Evolutionary conservation across 2,329 filamentous ascomycete genomes (phyloP).

Genomic region (Trichoderma hamatum): DNA sequence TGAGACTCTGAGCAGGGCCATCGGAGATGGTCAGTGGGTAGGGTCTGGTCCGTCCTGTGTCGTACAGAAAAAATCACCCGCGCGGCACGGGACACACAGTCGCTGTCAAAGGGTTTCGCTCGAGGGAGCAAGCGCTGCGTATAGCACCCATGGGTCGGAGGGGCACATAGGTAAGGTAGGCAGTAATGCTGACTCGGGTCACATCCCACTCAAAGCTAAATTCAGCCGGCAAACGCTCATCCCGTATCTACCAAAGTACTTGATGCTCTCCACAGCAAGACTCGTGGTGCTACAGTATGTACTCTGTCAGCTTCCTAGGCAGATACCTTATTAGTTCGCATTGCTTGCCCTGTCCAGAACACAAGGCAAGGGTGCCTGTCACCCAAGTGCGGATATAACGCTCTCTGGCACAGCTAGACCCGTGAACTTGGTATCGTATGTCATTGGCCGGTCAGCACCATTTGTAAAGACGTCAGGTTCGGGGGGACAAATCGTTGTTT

Average conservation of each 20-base stretch:
- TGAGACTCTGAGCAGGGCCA: conserved; percentile 5
- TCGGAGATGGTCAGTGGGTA: conserved; percentile 1
- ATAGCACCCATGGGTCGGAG: neutral
- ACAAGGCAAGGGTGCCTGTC: neutral
- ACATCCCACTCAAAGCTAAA: conserved; percentile 4
- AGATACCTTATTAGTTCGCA: conserved; percentile 5
- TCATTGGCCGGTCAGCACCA: conserved; percentile 4
- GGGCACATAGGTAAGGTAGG: neutral
- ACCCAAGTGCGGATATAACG: conserved; percentile 19
- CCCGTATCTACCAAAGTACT: neutral
- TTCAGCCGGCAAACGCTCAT: neutral
- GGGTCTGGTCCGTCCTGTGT: conserved; percentile 1
- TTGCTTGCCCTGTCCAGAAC: conserved; percentile 3
- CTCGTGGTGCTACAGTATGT: neutral
- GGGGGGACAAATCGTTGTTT: neutral
- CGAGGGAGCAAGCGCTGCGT: neutral
- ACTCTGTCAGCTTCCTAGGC: neutral
- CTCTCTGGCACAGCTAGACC: conserved; percentile 5
- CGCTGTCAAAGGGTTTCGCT: neutral
- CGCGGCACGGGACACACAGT: neutral
- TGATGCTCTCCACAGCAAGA: neutral
- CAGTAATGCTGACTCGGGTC: neutral
- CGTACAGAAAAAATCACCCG: neutral
- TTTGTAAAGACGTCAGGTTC: neutral
- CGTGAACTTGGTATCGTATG: conserved; percentile 18